Base-by-base conservation (phyloP, 129 eudicot genomes). In the Flaveria brownii region DNA sequence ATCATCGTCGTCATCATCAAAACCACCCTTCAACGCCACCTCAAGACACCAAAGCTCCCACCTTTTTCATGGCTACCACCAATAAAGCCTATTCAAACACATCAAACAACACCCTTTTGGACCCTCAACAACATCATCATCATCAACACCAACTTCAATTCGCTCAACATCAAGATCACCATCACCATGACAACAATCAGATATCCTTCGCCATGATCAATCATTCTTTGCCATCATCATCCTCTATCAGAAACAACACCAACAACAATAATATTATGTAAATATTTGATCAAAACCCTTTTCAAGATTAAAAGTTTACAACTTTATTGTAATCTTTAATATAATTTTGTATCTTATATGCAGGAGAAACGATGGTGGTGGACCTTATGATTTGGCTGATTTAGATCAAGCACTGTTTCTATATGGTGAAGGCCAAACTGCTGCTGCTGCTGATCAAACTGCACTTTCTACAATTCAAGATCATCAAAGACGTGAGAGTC, bases 341-440 rank as follows among this genome's bases (percentile, higher is more conserved):
- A 0, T 13, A 50, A 49, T 77, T 49, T 71, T 57, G 71, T 47
- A 43, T 64, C 45, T 67, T 56, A 62, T 76, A 56, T 30, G 50
- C 22, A 81, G 89, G 88, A 90, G 96, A 68, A 82, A 71, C 70
- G 86, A 85, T 67, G 91, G 86, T 33, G 81, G 56, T 36, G 96
- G 90, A 46, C 86, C 92, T 36, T 89, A 89, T 69, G 97, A 95
- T 77, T 83, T 95, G 84, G 96, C 94, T 5, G 99, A 95, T 72
- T 84, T 95, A 41, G 99, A 95, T 88, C 97, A 89, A 84, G 90
- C 96, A 18, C 90, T 95, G 42, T 89, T 89, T 72, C 82, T 87
- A 0, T 95, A 95, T 33, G 85, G 93, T 18, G 99, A 95, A 81
- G 90, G 94, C 61, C 99, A 95, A 85, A 2, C 76, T 74, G 26